A percentile compares a stretch with the other conserved stretches of the same genome.
Evolutionary conservation across 805 yeast genomes (phyloP).

Genomic region (Saturnispora saitoi): DNA sequence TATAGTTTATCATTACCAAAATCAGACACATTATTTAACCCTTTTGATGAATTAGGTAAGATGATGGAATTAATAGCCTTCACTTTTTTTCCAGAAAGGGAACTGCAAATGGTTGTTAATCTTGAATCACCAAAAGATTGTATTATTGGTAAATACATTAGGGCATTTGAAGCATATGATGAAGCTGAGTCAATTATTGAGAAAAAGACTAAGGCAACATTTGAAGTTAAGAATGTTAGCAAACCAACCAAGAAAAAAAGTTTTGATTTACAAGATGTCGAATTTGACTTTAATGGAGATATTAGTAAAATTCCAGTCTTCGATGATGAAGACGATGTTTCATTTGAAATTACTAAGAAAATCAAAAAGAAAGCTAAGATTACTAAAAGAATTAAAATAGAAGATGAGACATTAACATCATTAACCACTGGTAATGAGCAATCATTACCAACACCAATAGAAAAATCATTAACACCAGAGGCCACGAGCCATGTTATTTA

Average conservation of each 20-base stretch:
- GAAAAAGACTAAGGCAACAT: neutral
- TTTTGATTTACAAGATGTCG: neutral
- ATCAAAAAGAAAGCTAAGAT: neutral
- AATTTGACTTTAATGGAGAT: neutral
- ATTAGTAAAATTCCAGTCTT: neutral
- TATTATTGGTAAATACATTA: constrained; percentile 32
- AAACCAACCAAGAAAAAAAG: neutral
- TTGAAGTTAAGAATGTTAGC: neutral
- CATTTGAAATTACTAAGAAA: neutral
- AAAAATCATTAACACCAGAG: constrained; percentile 1
- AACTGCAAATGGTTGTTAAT: constrained; percentile 28
- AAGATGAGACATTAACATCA: neutral
- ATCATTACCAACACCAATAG: neutral
- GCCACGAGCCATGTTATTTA: neutral
- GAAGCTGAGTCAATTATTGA: constrained; percentile 21
- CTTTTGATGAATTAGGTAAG: constrained; percentile 52
- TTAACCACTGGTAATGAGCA: neutral
- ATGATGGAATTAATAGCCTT: constrained; percentile 36
- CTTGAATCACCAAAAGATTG: constrained; percentile 30
- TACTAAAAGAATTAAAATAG: neutral
- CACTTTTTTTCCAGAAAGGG: constrained; percentile 33
- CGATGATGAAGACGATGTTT: neutral
- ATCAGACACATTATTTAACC: constrained; percentile 48
- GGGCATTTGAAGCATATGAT: constrained; percentile 27
- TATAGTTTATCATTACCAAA: constrained; percentile 43